These are phyloP conservation scores for Scheffersomyces cryptocercus DNA, from an alignment of 1,139 yeast species.

Conservation along the genomic window DNA sequence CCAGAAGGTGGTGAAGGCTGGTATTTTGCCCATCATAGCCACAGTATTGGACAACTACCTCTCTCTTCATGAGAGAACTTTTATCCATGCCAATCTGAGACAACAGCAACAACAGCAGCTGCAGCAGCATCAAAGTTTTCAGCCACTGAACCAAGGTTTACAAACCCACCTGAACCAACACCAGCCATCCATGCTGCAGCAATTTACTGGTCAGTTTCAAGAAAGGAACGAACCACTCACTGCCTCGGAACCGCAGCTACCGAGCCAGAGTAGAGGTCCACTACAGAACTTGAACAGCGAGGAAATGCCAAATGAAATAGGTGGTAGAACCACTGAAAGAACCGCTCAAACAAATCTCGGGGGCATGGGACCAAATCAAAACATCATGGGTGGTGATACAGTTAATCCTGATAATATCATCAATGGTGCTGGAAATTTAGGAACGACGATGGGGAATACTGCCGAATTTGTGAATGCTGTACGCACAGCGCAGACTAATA, in stretches of 20 bases:
- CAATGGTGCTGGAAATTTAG: neutral
- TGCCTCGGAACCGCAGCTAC: neutral
- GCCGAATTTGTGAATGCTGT: neutral
- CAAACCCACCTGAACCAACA: constrained; percentile 5
- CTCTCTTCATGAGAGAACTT: constrained; percentile 41
- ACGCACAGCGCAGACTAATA: neutral
- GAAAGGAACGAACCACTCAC: neutral
- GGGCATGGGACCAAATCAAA: no score
- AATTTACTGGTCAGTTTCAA: neutral
- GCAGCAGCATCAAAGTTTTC: constrained; percentile 6
- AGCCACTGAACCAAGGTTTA: constrained; percentile 4
- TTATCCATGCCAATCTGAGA: constrained; percentile 31
- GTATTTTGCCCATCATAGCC: constrained; percentile 86
- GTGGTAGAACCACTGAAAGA: constrained; percentile 1
- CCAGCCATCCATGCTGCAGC: constrained; percentile 2
- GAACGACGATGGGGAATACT: neutral
- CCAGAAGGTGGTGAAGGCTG: constrained; percentile 86
- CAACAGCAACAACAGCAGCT: constrained; percentile 9
- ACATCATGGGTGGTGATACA: no score
- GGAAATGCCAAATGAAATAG: neutral
- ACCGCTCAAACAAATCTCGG: constrained; percentile 1
- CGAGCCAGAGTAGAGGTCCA: neutral
- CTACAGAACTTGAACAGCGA: neutral
- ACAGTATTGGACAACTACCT: constrained; percentile 88
- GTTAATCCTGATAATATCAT: no score